Conservation (phyloP, 306 rosid species). For the Fragaria vesca region DNA sequence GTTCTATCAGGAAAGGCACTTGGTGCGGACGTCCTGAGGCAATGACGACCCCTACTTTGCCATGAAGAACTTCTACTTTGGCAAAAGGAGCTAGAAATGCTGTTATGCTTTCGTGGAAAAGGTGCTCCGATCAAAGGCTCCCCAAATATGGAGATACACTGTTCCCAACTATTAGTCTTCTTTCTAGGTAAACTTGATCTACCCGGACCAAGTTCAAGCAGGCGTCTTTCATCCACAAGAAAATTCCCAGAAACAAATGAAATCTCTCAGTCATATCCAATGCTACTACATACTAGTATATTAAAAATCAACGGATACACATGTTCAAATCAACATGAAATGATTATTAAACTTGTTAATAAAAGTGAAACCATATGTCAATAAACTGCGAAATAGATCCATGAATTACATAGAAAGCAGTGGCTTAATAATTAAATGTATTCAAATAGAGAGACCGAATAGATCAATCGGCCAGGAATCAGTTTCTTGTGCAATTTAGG, state of each 20-base stretch:
- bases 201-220: slow-evolving; percentile 33
- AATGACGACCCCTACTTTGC: slow-evolving; percentile 23
- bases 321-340: too few species aligned
- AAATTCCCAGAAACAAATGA: not conserved
- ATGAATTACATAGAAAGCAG: too few species aligned
- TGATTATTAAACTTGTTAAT: too few species aligned
- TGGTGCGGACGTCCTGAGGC: slow-evolving; percentile 34
- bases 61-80: slow-evolving; percentile 21
- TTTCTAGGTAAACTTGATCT: slow-evolving; percentile 44
- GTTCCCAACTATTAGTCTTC: slow-evolving; percentile 43
- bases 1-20: slow-evolving; percentile 60
- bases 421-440: too few species aligned
- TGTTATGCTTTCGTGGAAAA: slow-evolving; percentile 24
- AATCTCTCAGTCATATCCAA: not conserved
- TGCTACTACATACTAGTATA: not conserved
- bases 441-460: too few species aligned
- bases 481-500: too few species aligned
- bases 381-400: too few species aligned
- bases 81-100: slow-evolving; percentile 56
- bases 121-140: slow-evolving; percentile 36
- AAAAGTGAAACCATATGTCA: too few species aligned
- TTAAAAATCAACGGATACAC: too few species aligned
- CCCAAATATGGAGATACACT: slow-evolving; percentile 31
- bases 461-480: too few species aligned
- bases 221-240: slow-evolving; percentile 23